A percentile compares a stretch with the other conserved stretches of the same genome.
These are phyloP conservation scores for Bidens hawaiensis DNA, from an alignment of 140 eudicot genomes.

Conservation along the genomic window DNA sequence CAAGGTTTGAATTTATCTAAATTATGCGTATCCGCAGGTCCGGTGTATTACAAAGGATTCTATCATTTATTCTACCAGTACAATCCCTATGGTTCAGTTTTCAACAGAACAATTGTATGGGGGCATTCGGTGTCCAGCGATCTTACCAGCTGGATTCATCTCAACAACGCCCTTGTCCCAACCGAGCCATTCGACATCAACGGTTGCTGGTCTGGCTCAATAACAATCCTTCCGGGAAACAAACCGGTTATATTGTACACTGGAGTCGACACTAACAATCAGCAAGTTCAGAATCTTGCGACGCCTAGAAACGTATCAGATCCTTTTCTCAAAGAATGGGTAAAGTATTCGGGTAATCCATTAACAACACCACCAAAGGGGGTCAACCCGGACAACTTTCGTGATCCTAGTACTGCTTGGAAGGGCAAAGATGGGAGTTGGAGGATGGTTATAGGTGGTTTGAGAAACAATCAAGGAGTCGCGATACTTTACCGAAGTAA, in stretches of 20 bases:
- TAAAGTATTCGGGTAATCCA: slow-evolving; percentile 30
- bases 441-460: slow-evolving; percentile 48
- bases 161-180: slow-evolving; percentile 34
- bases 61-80: slow-evolving; percentile 55
- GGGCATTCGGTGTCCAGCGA: slow-evolving; percentile 47
- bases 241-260: slow-evolving; percentile 50
- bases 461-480: slow-evolving; percentile 26
- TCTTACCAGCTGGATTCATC: slow-evolving; percentile 47
- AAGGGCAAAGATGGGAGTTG: slow-evolving; percentile 41
- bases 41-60: slow-evolving; percentile 47
- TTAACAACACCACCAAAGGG: slow-evolving; percentile 29
- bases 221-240: slow-evolving; percentile 33
- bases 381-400: slow-evolving; percentile 27
- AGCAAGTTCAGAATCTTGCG: slow-evolving; percentile 50
- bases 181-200: slow-evolving; percentile 33
- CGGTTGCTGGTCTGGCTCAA: slow-evolving; percentile 50
- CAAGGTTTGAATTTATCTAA: not conserved
- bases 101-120: slow-evolving; percentile 36
- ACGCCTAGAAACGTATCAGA: slow-evolving; percentile 43
- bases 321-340: slow-evolving; percentile 50
- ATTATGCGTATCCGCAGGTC: slow-evolving; percentile 23
- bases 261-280: slow-evolving; percentile 28
- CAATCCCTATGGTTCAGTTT: slow-evolving; percentile 37
- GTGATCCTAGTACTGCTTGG: slow-evolving; percentile 73
- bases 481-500: slow-evolving; percentile 43